Evolutionary conservation across 208 protist species (phyloP).

Genomic region (Trypanosoma grayi): DNA sequence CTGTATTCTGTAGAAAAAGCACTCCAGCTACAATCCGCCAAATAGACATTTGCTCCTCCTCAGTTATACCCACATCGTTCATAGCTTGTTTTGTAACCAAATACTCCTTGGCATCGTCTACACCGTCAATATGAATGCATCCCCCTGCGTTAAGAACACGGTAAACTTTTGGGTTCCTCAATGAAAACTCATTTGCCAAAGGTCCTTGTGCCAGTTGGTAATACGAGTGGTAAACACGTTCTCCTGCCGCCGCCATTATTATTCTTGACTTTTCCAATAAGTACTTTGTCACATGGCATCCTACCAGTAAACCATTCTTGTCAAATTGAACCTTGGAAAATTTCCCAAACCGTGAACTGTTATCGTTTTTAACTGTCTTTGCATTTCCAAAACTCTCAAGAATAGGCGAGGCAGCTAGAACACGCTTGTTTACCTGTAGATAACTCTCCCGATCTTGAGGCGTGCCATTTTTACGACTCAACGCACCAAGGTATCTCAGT

Average conservation of each 20-base stretch:
- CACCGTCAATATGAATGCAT: conserved; percentile 36
- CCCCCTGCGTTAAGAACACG: conserved; percentile 20
- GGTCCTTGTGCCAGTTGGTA: conserved; percentile 45
- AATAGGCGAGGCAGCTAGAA: conserved; percentile 63
- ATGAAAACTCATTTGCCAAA: conserved; percentile 22
- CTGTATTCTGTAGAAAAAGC: conserved; percentile 71
- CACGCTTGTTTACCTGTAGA: conserved; percentile 27
- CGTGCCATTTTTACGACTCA: conserved; percentile 25
- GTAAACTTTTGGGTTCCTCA: conserved; percentile 27
- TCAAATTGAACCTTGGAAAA: conserved; percentile 69
- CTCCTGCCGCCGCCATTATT: conserved; percentile 40
- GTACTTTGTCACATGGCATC: conserved; percentile 52
- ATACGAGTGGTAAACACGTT: conserved; percentile 91
- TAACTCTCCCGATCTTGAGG: conserved; percentile 18
- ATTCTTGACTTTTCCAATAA: conserved; percentile 81
- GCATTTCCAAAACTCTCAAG: conserved; percentile 93
- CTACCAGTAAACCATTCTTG: conserved; percentile 35
- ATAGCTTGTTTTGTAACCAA: conserved; percentile 35
- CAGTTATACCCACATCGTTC: conserved; percentile 47
- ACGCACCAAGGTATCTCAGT: conserved; percentile 30
- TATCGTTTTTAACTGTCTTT: conserved; percentile 88
- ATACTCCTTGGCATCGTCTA: conserved; percentile 39
- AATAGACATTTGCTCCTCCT: conserved; percentile 48
- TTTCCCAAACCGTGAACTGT: conserved; percentile 87
- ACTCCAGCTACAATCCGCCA: conserved; percentile 50